Conservation (phyloP, 108 stramenopile genomes). For the Skeletonema tropicum region DNA sequence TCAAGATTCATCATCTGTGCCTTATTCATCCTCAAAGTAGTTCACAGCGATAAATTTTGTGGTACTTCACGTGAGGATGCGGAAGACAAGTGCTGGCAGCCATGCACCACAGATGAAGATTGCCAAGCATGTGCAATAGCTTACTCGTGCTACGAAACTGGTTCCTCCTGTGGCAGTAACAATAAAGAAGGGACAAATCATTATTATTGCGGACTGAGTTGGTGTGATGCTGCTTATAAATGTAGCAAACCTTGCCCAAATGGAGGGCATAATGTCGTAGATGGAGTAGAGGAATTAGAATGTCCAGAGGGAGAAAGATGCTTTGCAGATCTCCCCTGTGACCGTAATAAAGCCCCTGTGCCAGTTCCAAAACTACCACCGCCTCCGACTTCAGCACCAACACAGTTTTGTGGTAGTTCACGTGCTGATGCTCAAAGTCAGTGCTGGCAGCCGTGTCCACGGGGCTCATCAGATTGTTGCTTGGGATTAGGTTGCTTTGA, state of each 20-base stretch:
- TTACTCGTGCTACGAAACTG: slow-evolving; percentile 23
- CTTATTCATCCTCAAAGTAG: neutral
- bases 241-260: slow-evolving; percentile 39
- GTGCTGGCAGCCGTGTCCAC: slow-evolving; percentile 52
- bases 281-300: slow-evolving; percentile 2
- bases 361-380: neutral
- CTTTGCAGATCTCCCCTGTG: slow-evolving; percentile 31
- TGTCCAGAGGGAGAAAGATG: slow-evolving; percentile 13
- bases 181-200: slow-evolving; percentile 16
- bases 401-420: slow-evolving; percentile 28
- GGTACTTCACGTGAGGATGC: slow-evolving; percentile 27
- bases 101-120: slow-evolving; percentile 31
- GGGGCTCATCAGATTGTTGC: slow-evolving; percentile 41
- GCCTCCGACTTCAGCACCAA: slow-evolving; percentile 11
- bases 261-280: neutral
- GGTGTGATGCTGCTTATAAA: slow-evolving; percentile 44
- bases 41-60: slow-evolving; percentile 30
- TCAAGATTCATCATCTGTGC: neutral
- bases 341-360: neutral
- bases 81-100: slow-evolving; percentile 37
- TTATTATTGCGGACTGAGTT: slow-evolving; percentile 33
- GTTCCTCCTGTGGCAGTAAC: slow-evolving; percentile 16
- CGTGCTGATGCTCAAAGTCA: slow-evolving; percentile 21
- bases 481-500: slow-evolving; percentile 38
- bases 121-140: slow-evolving; percentile 13